Evolutionary conservation across 225 moss, liverwort and hornwort species (phyloP), one percentile per base, ranked within the genome.

Genomic region (Neckera pumila): DNA sequence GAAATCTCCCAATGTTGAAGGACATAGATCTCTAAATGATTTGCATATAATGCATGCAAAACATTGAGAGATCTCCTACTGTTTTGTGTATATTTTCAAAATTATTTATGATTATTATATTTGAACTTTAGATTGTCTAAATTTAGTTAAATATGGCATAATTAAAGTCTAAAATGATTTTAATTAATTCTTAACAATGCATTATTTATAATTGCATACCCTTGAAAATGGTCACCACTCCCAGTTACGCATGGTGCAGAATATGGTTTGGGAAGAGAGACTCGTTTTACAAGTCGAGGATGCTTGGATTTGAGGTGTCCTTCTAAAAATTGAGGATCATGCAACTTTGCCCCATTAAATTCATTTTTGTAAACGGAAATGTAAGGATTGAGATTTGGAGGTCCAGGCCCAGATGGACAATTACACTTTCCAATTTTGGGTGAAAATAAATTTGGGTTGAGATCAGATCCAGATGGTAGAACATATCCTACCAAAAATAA

Each of bases 371-470:
- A 72, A 25, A 85, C 47, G 6, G 91, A 89, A 73, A 83, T 83
- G 25, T 91, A 91, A 15, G 74, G 88, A 80, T 88, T 83, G 30
- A 25, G 2, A 6, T 88, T 80, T 21, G 86, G 89, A 45, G 86
- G 91, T 4, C 91, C 87, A 40, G 92, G 89, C 6, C 72, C 26
- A 80, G 20, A 62, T 34, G 85, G 45, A 63, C 92, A 92, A 17
- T 67, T 7, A n/a, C 92, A 91, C 60, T 89, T 87, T 62, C 92
- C 92, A 79, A 91, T 92, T 89, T 91, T 92, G 34, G 92, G 92
- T 83, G 92, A 92, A 18, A 92, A 91, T 76, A 81, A n/a, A 27
- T 89, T 90, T n/a, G 31, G 82, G n/a, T 92, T 87, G 33, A 90
- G 19, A 17, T 79, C 17, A 21, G 74, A 38, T 45, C 86, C 80